These are phyloP conservation scores for Taphrina confusa DNA, from an alignment of 1,139 yeast species.

Conservation along the genomic window DNA sequence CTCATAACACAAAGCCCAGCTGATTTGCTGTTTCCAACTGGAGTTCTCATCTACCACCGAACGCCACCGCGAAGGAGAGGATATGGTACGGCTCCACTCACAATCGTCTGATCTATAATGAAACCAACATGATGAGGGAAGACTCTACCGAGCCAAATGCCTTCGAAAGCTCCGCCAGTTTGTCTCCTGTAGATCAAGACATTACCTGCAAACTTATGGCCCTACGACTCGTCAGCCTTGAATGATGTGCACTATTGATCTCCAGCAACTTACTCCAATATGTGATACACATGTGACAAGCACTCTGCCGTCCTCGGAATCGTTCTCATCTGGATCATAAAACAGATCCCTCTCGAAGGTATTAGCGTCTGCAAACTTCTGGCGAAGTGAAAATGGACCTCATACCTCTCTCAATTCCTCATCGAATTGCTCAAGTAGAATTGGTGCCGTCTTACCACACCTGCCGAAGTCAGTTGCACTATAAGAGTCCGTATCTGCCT, in stretches of 20 bases:
- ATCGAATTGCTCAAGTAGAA: constrained; percentile 22
- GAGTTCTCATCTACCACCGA: constrained; percentile 20
- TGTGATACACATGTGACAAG: constrained; percentile 20
- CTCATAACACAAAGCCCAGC: too few species aligned
- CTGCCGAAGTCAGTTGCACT: not conserved
- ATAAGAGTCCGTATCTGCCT: too few species aligned
- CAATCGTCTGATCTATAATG: constrained; percentile 25
- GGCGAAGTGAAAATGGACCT: too few species aligned
- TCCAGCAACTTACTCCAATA: constrained; percentile 14
- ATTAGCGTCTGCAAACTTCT: not conserved
- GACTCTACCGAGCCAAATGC: constrained; percentile 33
- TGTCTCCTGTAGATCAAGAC: constrained; percentile 24
- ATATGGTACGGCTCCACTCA: constrained; percentile 10
- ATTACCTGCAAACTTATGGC: constrained; percentile 34
- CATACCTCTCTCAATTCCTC: constrained; percentile 17
- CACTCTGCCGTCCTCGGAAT: constrained; percentile 11
- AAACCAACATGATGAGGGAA: constrained; percentile 27
- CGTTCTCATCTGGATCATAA: constrained; percentile 20
- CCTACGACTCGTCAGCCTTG: constrained; percentile 1
- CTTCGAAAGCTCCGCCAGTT: constrained; percentile 9
- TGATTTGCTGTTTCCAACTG: too few species aligned
- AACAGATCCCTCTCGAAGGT: constrained; percentile 4
- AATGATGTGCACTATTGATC: not conserved
- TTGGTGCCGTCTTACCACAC: constrained; percentile 31
- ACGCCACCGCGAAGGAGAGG: constrained; percentile 27